Evolutionary conservation across 441 rosid species (phyloP).

Genomic region (Erodium moschatum): DNA sequence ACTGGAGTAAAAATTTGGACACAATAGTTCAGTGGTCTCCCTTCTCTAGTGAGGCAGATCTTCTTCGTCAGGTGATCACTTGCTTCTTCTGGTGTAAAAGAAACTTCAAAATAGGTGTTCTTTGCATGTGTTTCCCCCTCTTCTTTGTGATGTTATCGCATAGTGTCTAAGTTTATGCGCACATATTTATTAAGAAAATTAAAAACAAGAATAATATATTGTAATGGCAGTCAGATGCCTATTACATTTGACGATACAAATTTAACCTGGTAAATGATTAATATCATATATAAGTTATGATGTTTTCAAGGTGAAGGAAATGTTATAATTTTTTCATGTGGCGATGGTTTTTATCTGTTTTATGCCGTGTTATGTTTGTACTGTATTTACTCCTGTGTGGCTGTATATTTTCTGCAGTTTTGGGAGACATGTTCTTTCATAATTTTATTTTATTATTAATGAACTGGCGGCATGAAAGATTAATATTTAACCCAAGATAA

Average conservation of each 20-base stretch:
- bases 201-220: neutral
- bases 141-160: neutral
- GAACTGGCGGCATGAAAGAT: too few relatives aligned
- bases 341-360: too few relatives aligned
- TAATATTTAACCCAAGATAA: too few relatives aligned
- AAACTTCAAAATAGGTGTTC: neutral
- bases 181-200: neutral
- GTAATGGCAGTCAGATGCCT: neutral
- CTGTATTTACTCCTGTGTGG: too few relatives aligned
- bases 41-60: constrained; percentile 56
- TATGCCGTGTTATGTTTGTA: too few relatives aligned
- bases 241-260: neutral
- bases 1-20: constrained; percentile 65
- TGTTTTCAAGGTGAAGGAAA: too few relatives aligned
- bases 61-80: constrained; percentile 59
- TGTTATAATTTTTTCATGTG: too few relatives aligned
- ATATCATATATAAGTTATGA: too few relatives aligned
- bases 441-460: too few relatives aligned
- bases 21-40: constrained; percentile 78
- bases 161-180: neutral
- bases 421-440: too few relatives aligned
- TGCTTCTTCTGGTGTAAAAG: neutral
- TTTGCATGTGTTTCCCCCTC: neutral
- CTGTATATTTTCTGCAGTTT: too few relatives aligned
- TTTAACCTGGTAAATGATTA: neutral